Conservation (phyloP, 139 green algal genomes). For the Spirogloea muscicola region DNA sequence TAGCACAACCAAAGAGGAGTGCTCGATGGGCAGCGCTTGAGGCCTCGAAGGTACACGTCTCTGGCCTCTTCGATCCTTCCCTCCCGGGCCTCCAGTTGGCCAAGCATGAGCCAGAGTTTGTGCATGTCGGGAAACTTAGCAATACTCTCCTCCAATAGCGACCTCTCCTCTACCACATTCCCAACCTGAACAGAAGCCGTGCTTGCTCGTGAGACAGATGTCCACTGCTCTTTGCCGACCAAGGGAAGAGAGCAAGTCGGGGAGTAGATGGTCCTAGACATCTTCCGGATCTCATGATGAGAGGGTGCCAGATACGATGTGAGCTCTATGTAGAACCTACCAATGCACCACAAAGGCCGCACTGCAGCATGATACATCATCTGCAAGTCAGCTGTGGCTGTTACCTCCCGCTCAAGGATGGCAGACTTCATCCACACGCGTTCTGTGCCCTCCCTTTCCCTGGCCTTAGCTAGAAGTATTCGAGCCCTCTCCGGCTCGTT, state of each 20-base stretch:
- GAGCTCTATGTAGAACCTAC: too few relatives aligned
- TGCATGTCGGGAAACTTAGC: conserved; percentile 70
- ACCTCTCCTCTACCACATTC: conserved; percentile 58
- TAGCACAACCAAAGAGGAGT: conserved; percentile 48
- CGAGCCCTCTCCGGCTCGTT: conserved; percentile 72
- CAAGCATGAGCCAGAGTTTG: conserved; percentile 94
- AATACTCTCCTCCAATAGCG: conserved; percentile 69
- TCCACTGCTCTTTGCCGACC: too few relatives aligned
- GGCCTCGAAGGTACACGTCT: conserved; percentile 51
- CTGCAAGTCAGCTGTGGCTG: too few relatives aligned
- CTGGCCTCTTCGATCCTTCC: conserved; percentile 46
- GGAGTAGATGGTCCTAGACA: too few relatives aligned
- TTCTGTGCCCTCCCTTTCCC: conserved; percentile 62
- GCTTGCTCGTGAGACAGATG: too few relatives aligned
- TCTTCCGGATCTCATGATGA: too few relatives aligned
- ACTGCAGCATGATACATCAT: too few relatives aligned
- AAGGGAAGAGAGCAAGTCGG: too few relatives aligned
- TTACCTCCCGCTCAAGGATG: conserved; percentile 88
- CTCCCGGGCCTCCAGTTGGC: conserved; percentile 78
- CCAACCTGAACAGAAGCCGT: too few relatives aligned
- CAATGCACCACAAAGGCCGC: too few relatives aligned
- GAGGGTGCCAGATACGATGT: too few relatives aligned
- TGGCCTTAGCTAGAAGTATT: conserved; percentile 66
- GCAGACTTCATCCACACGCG: conserved; percentile 97
- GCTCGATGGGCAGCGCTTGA: conserved; percentile 36